These are phyloP conservation scores for Sarocladium oryzae DNA, from an alignment of 2,329 filamentous ascomycete genomes.

Conservation along the genomic window DNA sequence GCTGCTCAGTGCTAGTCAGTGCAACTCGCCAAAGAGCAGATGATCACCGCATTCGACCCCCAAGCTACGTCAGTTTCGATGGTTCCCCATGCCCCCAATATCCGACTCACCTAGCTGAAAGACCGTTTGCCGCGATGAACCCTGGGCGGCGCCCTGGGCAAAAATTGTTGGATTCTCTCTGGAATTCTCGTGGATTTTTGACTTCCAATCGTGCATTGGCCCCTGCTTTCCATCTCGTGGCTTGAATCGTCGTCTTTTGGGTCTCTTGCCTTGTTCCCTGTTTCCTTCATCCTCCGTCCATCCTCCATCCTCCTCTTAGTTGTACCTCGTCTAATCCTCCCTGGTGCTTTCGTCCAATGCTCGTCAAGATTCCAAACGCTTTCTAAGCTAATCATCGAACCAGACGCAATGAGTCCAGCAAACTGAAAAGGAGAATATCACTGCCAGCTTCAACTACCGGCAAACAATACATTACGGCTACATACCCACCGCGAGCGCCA, in stretches of 20 bases:
- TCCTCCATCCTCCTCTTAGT: not conserved
- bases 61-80: conserved; percentile 5
- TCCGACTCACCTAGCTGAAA: conserved; percentile 5
- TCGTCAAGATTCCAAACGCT: not conserved
- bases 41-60: not conserved
- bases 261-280: no score
- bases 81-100: not conserved
- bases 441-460: not conserved
- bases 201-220: no score
- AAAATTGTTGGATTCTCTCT: not conserved
- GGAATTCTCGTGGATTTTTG: not conserved
- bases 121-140: not conserved
- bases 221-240: no score
- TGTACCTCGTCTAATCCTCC: not conserved
- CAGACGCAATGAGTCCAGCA: conserved; percentile 3
- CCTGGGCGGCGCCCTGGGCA: not conserved
- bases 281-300: no score
- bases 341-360: not conserved
- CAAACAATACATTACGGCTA: conserved; percentile 3
- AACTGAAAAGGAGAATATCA: conserved; percentile 1
- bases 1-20: not conserved
- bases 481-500: not conserved
- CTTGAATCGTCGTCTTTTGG: no score
- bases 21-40: not conserved
- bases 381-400: not conserved